Evolutionary conservation across 2,329 filamentous ascomycete species (phyloP).

Genomic region (Apiospora malaysiana): DNA sequence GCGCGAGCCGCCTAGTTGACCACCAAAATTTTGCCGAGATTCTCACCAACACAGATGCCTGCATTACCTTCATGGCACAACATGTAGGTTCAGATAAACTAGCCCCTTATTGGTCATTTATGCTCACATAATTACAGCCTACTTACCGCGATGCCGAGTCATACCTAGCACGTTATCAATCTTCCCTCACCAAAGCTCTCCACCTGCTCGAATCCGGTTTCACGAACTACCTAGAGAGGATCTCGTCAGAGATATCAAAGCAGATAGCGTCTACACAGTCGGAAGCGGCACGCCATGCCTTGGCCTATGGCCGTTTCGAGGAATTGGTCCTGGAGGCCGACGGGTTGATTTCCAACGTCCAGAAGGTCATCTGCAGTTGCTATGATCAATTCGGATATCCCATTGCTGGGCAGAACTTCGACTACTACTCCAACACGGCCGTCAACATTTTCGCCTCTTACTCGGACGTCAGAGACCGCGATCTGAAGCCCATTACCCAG

Average conservation of each 20-base stretch:
- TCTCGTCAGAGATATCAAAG: slow-evolving; percentile 59
- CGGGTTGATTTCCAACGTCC: slow-evolving; percentile 61
- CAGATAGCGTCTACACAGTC: slow-evolving; percentile 62
- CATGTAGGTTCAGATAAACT: slow-evolving; percentile 65
- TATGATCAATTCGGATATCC: slow-evolving; percentile 59
- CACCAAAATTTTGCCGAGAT: slow-evolving; percentile 87
- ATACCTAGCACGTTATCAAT: slow-evolving; percentile 85
- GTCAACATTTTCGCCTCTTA: slow-evolving; percentile 62
- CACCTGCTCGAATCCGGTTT: slow-evolving; percentile 66
- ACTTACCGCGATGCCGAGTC: slow-evolving; percentile 86
- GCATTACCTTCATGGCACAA: slow-evolving; percentile 88
- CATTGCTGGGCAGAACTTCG: slow-evolving; percentile 49
- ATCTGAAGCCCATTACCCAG: slow-evolving; percentile 58
- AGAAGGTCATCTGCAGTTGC: slow-evolving; percentile 55
- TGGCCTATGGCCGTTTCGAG: slow-evolving; percentile 65
- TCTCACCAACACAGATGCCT: slow-evolving; percentile 84
- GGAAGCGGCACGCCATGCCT: slow-evolving; percentile 63
- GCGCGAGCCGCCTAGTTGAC: slow-evolving; percentile 84
- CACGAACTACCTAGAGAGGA: slow-evolving; percentile 56
- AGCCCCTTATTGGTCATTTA: neutral
- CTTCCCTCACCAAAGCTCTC: slow-evolving; percentile 73
- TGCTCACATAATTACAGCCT: slow-evolving; percentile 53
- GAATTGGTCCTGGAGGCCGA: slow-evolving; percentile 64
- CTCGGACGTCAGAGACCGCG: slow-evolving; percentile 57
- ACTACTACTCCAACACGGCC: slow-evolving; percentile 60